Evolutionary conservation across 345 rosid genomes (phyloP).

Genomic region (Lepidium sativum): DNA sequence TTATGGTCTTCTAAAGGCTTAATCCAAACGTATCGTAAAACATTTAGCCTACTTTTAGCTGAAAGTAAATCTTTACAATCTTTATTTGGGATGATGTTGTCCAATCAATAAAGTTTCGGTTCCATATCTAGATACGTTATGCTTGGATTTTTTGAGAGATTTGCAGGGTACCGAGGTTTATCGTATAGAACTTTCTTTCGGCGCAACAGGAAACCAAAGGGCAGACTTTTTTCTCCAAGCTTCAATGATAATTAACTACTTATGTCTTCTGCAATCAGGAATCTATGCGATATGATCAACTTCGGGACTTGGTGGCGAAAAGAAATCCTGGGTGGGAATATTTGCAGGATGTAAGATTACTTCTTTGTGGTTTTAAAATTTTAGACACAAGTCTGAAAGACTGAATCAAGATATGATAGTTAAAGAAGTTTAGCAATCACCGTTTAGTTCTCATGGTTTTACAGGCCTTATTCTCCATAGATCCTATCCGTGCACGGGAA

Average conservation of each 20-base stretch:
- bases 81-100: not conserved
- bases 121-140: not conserved
- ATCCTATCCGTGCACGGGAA: conserved; percentile 77
- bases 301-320: conserved; percentile 72
- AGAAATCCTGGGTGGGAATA: conserved; percentile 89
- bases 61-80: not conserved
- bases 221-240: not conserved
- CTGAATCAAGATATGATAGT: not conserved
- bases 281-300: conserved; percentile 83
- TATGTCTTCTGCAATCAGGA: conserved; percentile 43
- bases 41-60: not conserved
- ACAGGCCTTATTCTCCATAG: conserved; percentile 73
- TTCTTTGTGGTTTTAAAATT: not conserved
- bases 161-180: not conserved
- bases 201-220: not conserved
- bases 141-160: not conserved
- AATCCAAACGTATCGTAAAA: not conserved
- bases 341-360: conserved; percentile 70
- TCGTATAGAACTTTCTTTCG: not conserved
- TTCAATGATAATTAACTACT: not conserved
- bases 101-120: not conserved
- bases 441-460: conserved; percentile 12
- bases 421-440: conserved; percentile 3
- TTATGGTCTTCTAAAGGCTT: conserved; percentile 2
- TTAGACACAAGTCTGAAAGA: not conserved